These are phyloP conservation scores for Lippia alba DNA, from an alignment of 305 asterid species.

Conservation along the genomic window DNA sequence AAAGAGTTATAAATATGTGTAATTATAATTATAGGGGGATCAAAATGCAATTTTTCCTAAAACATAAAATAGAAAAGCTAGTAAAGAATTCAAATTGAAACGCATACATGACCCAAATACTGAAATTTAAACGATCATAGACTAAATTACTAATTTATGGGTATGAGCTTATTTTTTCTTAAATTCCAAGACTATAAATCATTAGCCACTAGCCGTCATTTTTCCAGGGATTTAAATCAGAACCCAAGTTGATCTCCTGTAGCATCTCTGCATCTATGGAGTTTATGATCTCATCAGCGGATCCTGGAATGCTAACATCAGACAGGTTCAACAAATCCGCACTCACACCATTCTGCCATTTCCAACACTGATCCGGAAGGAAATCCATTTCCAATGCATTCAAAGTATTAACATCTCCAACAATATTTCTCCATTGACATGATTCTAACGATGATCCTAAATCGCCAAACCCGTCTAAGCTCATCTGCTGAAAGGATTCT, in stretches of 20 bases:
- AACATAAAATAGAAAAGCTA: too few species aligned
- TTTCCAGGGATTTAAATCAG: neutral
- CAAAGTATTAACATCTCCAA: neutral
- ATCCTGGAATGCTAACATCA: conserved; percentile 18
- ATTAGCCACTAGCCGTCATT: neutral
- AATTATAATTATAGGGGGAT: too few species aligned
- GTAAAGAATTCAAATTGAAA: too few species aligned
- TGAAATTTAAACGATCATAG: neutral
- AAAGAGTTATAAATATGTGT: too few species aligned
- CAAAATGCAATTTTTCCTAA: too few species aligned
- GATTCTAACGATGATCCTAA: conserved; percentile 14
- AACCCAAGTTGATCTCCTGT: neutral
- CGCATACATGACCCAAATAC: neutral
- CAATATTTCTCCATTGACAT: conserved; percentile 12
- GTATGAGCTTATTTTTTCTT: neutral
- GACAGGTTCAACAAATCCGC: conserved; percentile 21
- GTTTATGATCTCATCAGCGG: conserved; percentile 31
- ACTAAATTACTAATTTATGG: too few species aligned
- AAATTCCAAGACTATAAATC: neutral
- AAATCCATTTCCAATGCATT: conserved; percentile 12
- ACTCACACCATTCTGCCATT: neutral
- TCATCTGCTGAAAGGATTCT: neutral
- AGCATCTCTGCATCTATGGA: conserved; percentile 20
- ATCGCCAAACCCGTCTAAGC: neutral
- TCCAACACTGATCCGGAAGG: conserved; percentile 21